These are phyloP conservation scores for Pisolithus microcarpus DNA, from an alignment of 768 basidiomycete species.

Conservation along the genomic window DNA sequence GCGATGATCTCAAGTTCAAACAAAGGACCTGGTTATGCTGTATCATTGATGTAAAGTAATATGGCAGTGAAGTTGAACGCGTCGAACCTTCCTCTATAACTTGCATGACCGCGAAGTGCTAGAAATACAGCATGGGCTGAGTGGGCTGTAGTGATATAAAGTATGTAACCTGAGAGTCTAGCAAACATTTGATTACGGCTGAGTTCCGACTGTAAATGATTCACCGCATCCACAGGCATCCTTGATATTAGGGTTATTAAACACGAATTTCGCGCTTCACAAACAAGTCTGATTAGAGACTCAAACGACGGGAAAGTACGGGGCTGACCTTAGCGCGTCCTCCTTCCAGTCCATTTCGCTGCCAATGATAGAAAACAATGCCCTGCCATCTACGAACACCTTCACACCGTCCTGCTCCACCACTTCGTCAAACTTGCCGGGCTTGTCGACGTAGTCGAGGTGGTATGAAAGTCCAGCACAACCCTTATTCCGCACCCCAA, in stretches of 20 bases:
- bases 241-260: conserved; percentile 89
- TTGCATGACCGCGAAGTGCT: conserved; percentile 14
- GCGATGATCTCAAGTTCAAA: background rate
- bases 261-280: conserved; percentile 68
- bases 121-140: conserved; percentile 22
- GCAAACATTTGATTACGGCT: too few relatives aligned
- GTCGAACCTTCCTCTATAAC: conserved; percentile 3
- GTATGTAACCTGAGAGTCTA: too few relatives aligned
- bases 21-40: background rate
- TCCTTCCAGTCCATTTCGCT: conserved; percentile 99
- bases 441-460: conserved; percentile 88
- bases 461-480: conserved; percentile 85
- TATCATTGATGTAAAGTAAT: conserved; percentile 3
- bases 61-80: background rate
- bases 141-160: conserved; percentile 1
- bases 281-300: conserved; percentile 3
- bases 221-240: conserved; percentile 95
- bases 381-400: conserved; percentile 94
- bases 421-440: conserved; percentile 90
- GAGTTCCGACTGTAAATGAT: conserved; percentile 59
- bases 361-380: conserved; percentile 95
- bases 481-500: conserved; percentile 95
- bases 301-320: background rate
- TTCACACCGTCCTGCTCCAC: conserved; percentile 92
- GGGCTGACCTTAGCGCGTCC: conserved; percentile 72